Evolutionary conservation across 2,329 filamentous ascomycete species (phyloP), one percentile per base, ranked within the genome.

Genomic region (Paraphaeosphaeria sporulosa): DNA sequence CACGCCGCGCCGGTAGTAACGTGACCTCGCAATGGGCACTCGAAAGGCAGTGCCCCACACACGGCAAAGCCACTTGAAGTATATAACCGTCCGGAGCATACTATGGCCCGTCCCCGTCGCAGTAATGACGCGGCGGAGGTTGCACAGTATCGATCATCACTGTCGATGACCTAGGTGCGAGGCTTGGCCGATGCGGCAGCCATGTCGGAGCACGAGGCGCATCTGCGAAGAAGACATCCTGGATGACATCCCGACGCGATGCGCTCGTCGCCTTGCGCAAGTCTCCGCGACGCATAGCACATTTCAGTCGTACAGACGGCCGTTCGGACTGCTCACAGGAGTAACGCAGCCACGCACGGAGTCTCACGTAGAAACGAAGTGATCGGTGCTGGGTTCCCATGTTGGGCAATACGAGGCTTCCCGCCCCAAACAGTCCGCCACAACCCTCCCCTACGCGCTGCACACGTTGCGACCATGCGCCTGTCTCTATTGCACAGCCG

Each of bases 321-420:
- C 19, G 42, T 44, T 23, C 38, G 38, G 38, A 40, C 19, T 52
- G 3, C 12, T 7, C 21, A 27, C n/a, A 8, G 4, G 36, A n/a
- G 38, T 9, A 40, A n/a, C 36, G 6, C 17, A 32, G 23, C 13
- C 15, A 54, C 5, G 48, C 23, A 51, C n/a, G 8, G 38, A 12
- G 50, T 53, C 23, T 53, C 50, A 53, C 15, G 50, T 53, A 43
- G 23, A 34, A 32, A 30, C 15, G 51, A n/a, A 54, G 8, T 43
- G 23, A 54, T 54, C 38, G 36, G 36, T 54, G 15, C 51, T 32
- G 38, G 25, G 51, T 52, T 42, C 36, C 34, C 34, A 42, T 10
- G 49, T 32, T 43, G 43, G 38, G 38, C 25, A 43, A 54, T n/a
- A 51, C 51, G 51, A 54, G 51, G 51, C 51, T 54, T 54, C 36